Conservation (phyloP, 164 flowering plant genomes). For the Tetracentron sinense region DNA sequence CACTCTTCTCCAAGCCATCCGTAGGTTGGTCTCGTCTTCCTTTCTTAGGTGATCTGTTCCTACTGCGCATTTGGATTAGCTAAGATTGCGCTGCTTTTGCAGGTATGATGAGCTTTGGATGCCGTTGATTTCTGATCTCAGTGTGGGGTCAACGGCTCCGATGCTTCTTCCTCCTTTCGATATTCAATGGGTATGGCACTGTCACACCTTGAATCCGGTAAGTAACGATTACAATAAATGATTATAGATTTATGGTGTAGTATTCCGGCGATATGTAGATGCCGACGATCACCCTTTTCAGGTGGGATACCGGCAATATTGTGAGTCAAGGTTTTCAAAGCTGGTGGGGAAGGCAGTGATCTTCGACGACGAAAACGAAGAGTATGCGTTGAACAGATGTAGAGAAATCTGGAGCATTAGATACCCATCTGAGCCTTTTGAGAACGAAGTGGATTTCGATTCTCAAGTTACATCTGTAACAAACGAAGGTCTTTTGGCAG, state of each 20-base stretch:
- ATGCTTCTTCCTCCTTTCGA: slow-evolving; percentile 84
- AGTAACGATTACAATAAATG: neutral
- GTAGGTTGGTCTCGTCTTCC: slow-evolving; percentile 40
- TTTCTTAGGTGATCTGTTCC: neutral
- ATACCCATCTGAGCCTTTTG: slow-evolving; percentile 77
- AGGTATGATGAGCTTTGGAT: slow-evolving; percentile 94
- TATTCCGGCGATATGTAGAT: too few relatives aligned
- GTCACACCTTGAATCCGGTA: slow-evolving; percentile 87
- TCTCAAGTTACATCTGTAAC: neutral
- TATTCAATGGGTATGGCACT: slow-evolving; percentile 92
- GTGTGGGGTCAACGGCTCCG: slow-evolving; percentile 37
- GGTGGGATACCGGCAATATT: slow-evolving; percentile 63
- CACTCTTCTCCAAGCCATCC: slow-evolving; percentile 47
- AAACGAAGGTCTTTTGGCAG: slow-evolving; percentile 35
- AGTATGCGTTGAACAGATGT: slow-evolving; percentile 76
- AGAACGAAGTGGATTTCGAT: slow-evolving; percentile 37
- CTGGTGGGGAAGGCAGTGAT: slow-evolving; percentile 61
- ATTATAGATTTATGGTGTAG: neutral
- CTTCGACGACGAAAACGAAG: slow-evolving; percentile 80
- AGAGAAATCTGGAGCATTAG: slow-evolving; percentile 55
- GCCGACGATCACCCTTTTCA: slow-evolving; percentile 21
- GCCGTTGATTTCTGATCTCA: slow-evolving; percentile 75
- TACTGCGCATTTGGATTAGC: neutral
- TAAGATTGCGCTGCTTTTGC: slow-evolving; percentile 6
- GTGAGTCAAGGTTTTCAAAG: slow-evolving; percentile 64